Evolutionary conservation across 2,329 filamentous ascomycete species (phyloP), one percentile per base, ranked within the genome.

Genomic region (Hymenoscyphus fraxineus): DNA sequence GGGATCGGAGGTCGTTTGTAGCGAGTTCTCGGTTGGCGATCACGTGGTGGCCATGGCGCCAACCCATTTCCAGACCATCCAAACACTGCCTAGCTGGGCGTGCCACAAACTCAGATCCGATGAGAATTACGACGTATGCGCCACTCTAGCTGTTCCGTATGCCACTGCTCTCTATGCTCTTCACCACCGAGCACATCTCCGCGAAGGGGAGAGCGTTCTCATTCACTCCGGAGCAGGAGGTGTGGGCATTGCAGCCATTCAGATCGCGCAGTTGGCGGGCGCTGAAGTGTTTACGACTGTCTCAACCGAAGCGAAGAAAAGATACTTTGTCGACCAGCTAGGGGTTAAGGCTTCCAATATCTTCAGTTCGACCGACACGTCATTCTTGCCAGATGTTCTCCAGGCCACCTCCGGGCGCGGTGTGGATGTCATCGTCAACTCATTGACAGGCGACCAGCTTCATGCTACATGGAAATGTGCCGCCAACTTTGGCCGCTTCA

Each of bases 71-170:
- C 19, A 60, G n/a, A 62, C 63, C 16, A 10, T n/a, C 12, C 39
- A 59, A 2, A 55, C n/a, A 9, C 15, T 47, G 2, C 19, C 41
- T 9, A 56, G 55, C 9, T 40, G n/a, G 56, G 39, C 39, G 1
- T 75, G 76, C 56, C 71, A 79, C 58, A 77, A 77, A 63, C 76
- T 79, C 10, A 80, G 81, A 0, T 76, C 78, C 15, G 71, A 71
- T 27, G 32, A 82, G 19, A 78, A 68, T 61, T 75, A 79, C 63
- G 78, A 78, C 61, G 75, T 82, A 58, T 81, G 78, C 0, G 77
- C 80, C 0, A 64, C 63, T 47, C 57, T 68, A 13, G 60, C 65
- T 2, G 19, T 22, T 44, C 60, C 60, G 7, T 65, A 32, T 32
- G 31, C 31, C 15, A 65, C 63, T 47, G 63, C 39, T 3, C 22